These are phyloP conservation scores for Aspergillus quadricinctus DNA, from an alignment of 2,329 filamentous ascomycete species.

Conservation along the genomic window DNA sequence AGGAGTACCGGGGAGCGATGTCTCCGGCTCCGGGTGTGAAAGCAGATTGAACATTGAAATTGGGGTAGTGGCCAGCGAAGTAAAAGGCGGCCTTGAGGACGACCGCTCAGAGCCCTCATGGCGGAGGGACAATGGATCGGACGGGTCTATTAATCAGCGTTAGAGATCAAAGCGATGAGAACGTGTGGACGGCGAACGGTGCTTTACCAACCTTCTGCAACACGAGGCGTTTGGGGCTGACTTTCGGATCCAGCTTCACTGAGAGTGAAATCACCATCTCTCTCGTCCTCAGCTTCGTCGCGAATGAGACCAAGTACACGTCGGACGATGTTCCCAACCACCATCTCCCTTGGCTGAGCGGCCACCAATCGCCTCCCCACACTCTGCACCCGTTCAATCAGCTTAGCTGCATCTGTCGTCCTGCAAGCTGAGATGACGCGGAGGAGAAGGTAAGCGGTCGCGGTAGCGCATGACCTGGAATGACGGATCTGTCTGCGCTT, in stretches of 20 bases:
- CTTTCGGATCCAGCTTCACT: slow-evolving; percentile 59
- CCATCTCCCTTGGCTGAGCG: slow-evolving; percentile 84
- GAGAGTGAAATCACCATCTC: slow-evolving; percentile 57
- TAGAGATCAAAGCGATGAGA: slow-evolving; percentile 4
- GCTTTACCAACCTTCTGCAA: slow-evolving; percentile 29
- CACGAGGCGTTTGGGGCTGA: slow-evolving; percentile 41
- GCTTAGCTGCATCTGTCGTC: slow-evolving; percentile 69
- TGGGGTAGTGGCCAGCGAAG: slow-evolving; percentile 51
- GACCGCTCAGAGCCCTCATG: slow-evolving; percentile 30
- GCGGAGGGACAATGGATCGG: slow-evolving; percentile 23
- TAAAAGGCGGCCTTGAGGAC: slow-evolving; percentile 54
- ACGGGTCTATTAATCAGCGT: slow-evolving; percentile 21
- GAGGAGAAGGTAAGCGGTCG: slow-evolving; percentile 82
- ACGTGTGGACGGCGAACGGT: not conserved
- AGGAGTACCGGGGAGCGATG: slow-evolving; percentile 37
- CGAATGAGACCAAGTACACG: slow-evolving; percentile 86
- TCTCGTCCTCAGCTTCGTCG: slow-evolving; percentile 80
- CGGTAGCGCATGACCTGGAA: slow-evolving; percentile 82
- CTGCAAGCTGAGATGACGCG: slow-evolving; percentile 79
- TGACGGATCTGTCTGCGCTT: slow-evolving; percentile 87
- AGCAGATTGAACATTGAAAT: slow-evolving; percentile 88
- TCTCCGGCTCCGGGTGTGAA: slow-evolving; percentile 57
- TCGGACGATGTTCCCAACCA: slow-evolving; percentile 89
- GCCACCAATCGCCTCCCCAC: slow-evolving; percentile 73
- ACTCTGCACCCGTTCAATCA: slow-evolving; percentile 74